A percentile compares a stretch with the other conserved stretches of the same genome.
phyloP scores from a whole-genome alignment of 2,329 filamentous ascomycete genomes.

The Fusarium nygamai region DNA sequence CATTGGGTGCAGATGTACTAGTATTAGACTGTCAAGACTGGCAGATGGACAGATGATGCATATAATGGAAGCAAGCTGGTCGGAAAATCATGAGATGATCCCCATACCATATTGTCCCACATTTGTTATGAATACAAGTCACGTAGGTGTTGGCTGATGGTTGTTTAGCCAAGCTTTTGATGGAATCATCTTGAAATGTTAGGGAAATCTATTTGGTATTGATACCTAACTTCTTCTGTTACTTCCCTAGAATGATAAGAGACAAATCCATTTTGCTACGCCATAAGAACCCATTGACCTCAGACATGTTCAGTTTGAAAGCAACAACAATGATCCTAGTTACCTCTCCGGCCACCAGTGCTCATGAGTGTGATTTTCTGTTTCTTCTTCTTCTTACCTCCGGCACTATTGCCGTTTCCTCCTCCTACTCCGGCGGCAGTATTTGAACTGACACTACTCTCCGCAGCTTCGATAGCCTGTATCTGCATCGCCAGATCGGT shows the following conservation, averaged over 20 bases:
- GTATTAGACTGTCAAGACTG: neutral
- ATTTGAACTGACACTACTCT: constrained; percentile 34
- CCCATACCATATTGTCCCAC: neutral
- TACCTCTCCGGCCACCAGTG: constrained; percentile 65
- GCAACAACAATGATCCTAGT: constrained; percentile 37
- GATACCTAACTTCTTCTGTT: constrained; percentile 1
- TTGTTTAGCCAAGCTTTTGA: neutral
- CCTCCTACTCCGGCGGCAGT: constrained; percentile 30
- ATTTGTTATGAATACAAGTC: neutral
- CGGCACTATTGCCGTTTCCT: constrained; percentile 44
- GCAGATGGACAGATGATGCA: neutral
- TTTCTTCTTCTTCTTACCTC: constrained; percentile 73
- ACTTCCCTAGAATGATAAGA: neutral
- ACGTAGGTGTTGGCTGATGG: neutral
- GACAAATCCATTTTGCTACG: neutral
- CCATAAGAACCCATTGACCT: neutral
- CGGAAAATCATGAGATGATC: neutral
- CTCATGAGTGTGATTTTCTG: constrained; percentile 80
- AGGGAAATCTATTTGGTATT: constrained; percentile 1
- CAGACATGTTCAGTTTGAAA: neutral
- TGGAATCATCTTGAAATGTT: neutral
- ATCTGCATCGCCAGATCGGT: constrained; percentile 70
- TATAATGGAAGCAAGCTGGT: neutral
- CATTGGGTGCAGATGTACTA: neutral
- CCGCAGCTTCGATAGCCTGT: constrained; percentile 61